Evolutionary conservation across 2,329 filamentous ascomycete genomes (phyloP).

Genomic region (Curvularia verruculosa): DNA sequence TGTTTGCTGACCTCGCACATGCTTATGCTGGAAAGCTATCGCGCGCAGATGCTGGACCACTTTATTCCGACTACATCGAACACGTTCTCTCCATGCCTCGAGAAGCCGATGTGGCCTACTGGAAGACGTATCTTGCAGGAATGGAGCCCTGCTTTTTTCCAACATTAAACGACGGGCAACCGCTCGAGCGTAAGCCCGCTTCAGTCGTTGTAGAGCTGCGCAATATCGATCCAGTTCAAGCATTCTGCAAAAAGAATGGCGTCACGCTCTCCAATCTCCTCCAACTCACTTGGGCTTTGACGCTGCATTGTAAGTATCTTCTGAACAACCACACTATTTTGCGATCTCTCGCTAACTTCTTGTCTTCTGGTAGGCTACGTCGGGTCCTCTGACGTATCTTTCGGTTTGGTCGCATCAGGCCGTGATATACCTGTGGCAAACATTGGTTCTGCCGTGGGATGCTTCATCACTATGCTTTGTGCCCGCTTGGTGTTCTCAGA

Average conservation of each 20-base stretch:
- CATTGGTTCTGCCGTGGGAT: constrained; percentile 58
- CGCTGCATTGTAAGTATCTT: constrained; percentile 46
- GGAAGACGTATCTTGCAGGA: constrained; percentile 54
- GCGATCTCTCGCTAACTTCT: not conserved
- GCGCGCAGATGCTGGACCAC: constrained; percentile 43
- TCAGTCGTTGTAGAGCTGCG: constrained; percentile 50
- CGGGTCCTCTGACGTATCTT: constrained; percentile 56
- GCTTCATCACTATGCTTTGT: constrained; percentile 63
- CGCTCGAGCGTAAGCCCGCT: constrained; percentile 45
- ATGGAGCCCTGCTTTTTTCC: constrained; percentile 57
- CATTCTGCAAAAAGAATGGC: constrained; percentile 50
- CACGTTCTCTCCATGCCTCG: constrained; percentile 38
- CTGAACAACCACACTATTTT: not conserved
- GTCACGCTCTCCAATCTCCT: constrained; percentile 59
- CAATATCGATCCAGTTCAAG: constrained; percentile 26
- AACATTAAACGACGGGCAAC: constrained; percentile 44
- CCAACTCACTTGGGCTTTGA: constrained; percentile 60
- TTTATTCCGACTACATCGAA: constrained; percentile 49
- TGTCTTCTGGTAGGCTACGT: constrained; percentile 47
- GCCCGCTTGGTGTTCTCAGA: constrained; percentile 53
- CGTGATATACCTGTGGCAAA: constrained; percentile 58
- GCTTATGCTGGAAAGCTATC: constrained; percentile 54
- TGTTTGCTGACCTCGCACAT: constrained; percentile 54
- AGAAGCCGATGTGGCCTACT: constrained; percentile 50
- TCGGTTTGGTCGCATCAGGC: constrained; percentile 62